Evolutionary conservation across 441 rosid genomes (phyloP).

Genomic region (Kokia cookei): DNA sequence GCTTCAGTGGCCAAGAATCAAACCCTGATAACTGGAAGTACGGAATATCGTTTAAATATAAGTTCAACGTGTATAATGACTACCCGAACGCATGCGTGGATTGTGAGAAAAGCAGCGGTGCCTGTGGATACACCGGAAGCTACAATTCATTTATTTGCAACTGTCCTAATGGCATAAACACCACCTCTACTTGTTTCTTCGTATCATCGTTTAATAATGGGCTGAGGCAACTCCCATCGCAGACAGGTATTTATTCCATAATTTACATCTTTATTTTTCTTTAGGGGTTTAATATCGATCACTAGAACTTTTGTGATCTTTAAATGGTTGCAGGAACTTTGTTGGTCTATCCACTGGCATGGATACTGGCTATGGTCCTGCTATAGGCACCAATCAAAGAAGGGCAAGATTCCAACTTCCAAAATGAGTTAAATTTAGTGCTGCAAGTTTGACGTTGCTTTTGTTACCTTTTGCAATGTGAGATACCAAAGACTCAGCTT

Average conservation of each 20-base stretch:
- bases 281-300: neutral
- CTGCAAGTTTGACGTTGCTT: neutral
- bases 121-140: constrained; percentile 59
- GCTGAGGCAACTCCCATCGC: constrained; percentile 27
- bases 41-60: constrained; percentile 74
- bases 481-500: neutral
- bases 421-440: neutral
- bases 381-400: constrained; percentile 5
- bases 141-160: constrained; percentile 55
- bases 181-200: constrained; percentile 65
- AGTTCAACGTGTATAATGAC: constrained; percentile 71
- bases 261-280: neutral
- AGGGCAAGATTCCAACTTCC: neutral
- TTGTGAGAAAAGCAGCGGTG: constrained; percentile 81
- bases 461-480: neutral
- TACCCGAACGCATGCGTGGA: constrained; percentile 56
- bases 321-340: constrained; percentile 29
- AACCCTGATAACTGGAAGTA: constrained; percentile 87
- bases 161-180: constrained; percentile 67
- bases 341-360: constrained; percentile 27
- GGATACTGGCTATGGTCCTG: constrained; percentile 25
- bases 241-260: constrained; percentile 16
- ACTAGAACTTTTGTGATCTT: neutral
- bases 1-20: constrained; percentile 68
- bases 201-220: constrained; percentile 38